Evolutionary conservation across 345 rosid genomes (phyloP).

Genomic region (Arabidopsis suecica): DNA sequence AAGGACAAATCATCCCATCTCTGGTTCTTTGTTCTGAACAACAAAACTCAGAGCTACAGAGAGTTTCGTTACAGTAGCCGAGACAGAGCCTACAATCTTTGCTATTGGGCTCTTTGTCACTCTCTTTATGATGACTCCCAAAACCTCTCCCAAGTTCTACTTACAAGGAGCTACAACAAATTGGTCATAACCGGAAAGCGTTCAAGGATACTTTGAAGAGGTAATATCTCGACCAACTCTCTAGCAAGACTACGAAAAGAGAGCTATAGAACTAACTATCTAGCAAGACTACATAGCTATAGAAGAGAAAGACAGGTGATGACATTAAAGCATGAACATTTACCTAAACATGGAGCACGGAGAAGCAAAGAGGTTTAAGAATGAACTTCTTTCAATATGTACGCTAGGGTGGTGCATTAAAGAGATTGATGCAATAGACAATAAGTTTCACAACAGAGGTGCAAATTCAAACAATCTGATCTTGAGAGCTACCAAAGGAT

Average conservation of each 20-base stretch:
- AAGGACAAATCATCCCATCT: neutral
- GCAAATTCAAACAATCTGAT: conserved; percentile 45
- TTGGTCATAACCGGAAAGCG: neutral
- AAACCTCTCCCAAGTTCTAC: neutral
- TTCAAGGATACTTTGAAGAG: neutral
- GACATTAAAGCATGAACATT: neutral
- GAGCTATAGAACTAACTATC: neutral
- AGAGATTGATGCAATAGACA: conserved; percentile 48
- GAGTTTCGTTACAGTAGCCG: neutral
- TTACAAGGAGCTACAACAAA: neutral
- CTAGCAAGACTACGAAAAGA: too few species aligned
- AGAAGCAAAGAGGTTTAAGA: conserved; percentile 41
- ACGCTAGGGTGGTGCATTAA: conserved; percentile 53
- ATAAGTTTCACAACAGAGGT: conserved; percentile 45
- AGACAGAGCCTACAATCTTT: neutral
- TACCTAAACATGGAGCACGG: neutral
- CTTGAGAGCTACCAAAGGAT: conserved; percentile 15
- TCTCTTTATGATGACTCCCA: neutral
- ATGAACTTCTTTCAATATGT: conserved; percentile 42
- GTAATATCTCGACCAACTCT: neutral
- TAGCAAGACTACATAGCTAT: neutral
- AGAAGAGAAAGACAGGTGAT: neutral
- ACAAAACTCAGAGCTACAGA: neutral
- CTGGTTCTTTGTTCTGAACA: neutral
- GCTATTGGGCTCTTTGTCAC: neutral